Evolutionary conservation across 768 basidiomycete species (phyloP), one percentile per base, ranked within the genome.

Genomic region (Rhizopogon salebrosus): DNA sequence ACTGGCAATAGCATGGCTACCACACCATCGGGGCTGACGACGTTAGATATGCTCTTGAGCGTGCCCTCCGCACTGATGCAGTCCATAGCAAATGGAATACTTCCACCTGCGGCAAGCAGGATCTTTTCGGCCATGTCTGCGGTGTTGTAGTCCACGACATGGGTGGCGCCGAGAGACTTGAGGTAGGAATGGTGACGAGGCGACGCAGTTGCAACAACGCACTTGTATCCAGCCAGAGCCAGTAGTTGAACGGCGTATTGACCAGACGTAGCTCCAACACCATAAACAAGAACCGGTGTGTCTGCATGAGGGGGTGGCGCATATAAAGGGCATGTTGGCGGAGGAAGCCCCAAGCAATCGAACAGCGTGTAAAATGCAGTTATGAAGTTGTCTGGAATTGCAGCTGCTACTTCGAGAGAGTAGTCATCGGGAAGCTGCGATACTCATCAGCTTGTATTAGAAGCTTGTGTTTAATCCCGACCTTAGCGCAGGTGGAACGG

Each of bases 1-100:
- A 80, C 61, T 1, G 80, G 79, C 41, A 78, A 52, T 23, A 80
- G 62, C 16, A 78, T 49, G 2, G 78, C 78, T 4, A 77, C 64
- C 29, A 60, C 72, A 31, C 72, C 76, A n/a, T 56, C 52, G 4
- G 73, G 60, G 42, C 65, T 66, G 24, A 77, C 62, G 5, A 78
- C 60, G 27, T 71, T 62, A 3, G 72, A 62, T 16, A 81, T 62
- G 14, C 61, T 61, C 3, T 56, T 63, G 49, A 80, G 42, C 0
- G 74, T 75, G 4, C 54, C 56, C 40, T 70, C 64, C 0, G 74
- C 61, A n/a, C 72, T 57, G 48, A 77, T 68, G 51, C 69, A 70
- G 57, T 77, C 74, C 41, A 77, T 39, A 16, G 65, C 72, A n/a
- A 70, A 53, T 29, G 57, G 41, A 3, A 75, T 46, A 62, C 53